Conservation (phyloP, 371 early-diverging fungal species). For the Mucor racemosus region DNA sequence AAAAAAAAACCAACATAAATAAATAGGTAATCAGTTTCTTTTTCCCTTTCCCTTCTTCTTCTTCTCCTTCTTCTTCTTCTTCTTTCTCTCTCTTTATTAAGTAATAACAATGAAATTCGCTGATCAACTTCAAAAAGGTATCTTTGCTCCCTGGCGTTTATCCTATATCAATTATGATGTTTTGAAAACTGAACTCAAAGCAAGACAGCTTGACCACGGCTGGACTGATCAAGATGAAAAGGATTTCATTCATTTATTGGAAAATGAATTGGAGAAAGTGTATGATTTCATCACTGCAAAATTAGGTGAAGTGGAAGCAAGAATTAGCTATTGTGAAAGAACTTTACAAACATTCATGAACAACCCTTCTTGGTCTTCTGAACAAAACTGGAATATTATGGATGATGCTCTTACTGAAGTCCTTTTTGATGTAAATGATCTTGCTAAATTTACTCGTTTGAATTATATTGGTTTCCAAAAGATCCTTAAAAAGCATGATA, state of each 20-base stretch:
- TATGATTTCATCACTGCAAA: slow-evolving; percentile 73
- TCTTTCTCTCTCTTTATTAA: slow-evolving; percentile 2
- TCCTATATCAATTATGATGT: slow-evolving; percentile 46
- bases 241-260: slow-evolving; percentile 70
- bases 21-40: background rate
- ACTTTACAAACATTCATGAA: slow-evolving; percentile 61
- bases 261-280: slow-evolving; percentile 87
- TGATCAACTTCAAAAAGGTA: slow-evolving; percentile 34
- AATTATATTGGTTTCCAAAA: slow-evolving; percentile 95
- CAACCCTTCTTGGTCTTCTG: slow-evolving; percentile 45
- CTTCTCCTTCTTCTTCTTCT: background rate
- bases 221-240: slow-evolving; percentile 74
- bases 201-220: slow-evolving; percentile 38
- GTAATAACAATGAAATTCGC: slow-evolving; percentile 34
- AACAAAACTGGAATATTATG: slow-evolving; percentile 50
- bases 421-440: slow-evolving; percentile 79
- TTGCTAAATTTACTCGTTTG: slow-evolving; percentile 88
- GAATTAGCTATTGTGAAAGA: slow-evolving; percentile 84
- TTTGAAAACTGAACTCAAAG: slow-evolving; percentile 41
- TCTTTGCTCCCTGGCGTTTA: slow-evolving; percentile 50
- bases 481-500: slow-evolving; percentile 96
- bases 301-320: slow-evolving; percentile 79
- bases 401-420: slow-evolving; percentile 54
- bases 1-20: background rate
- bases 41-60: slow-evolving; percentile 12